Evolutionary conservation across 805 yeast genomes (phyloP).

Genomic region (Yarrowia deformans): DNA sequence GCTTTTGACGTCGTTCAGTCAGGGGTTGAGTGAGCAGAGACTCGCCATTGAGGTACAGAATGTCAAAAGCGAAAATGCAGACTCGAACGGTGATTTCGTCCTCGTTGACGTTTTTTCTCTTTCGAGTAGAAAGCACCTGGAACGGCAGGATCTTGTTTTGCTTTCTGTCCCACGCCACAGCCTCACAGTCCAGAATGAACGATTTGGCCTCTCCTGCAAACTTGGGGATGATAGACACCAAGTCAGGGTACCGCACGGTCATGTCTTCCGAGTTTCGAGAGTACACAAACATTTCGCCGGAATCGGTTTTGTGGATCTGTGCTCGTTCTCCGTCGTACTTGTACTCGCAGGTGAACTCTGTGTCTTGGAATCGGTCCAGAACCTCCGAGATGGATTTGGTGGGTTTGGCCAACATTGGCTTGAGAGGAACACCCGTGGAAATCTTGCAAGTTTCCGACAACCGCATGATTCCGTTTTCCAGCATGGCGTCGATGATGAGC

Average conservation of each 20-base stretch:
- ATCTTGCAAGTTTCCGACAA: slow-evolving; percentile 72
- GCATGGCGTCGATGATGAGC: slow-evolving; percentile 68
- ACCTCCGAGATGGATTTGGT: slow-evolving; percentile 94
- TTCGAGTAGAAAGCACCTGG: slow-evolving; percentile 90
- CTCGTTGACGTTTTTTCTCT: slow-evolving; percentile 88
- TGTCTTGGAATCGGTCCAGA: slow-evolving; percentile 83
- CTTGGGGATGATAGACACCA: slow-evolving; percentile 70
- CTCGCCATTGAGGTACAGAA: slow-evolving; percentile 75
- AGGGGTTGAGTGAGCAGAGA: slow-evolving; percentile 72
- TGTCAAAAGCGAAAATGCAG: slow-evolving; percentile 90
- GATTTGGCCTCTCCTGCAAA: slow-evolving; percentile 54
- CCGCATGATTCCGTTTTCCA: slow-evolving; percentile 71
- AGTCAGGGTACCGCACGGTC: slow-evolving; percentile 95
- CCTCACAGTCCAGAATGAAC: slow-evolving; percentile 91
- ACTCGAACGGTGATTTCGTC: slow-evolving; percentile 89
- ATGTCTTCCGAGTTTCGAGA: slow-evolving; percentile 96
- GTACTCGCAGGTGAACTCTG: slow-evolving; percentile 91
- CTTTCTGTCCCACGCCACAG: slow-evolving; percentile 94
- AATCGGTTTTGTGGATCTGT: slow-evolving; percentile 80
- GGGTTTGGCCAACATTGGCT: slow-evolving; percentile 98
- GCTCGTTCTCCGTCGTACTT: slow-evolving; percentile 99
- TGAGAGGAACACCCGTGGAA: slow-evolving; percentile 91
- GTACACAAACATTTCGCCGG: slow-evolving; percentile 72
- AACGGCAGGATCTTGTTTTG: slow-evolving; percentile 86
- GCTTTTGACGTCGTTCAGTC: slow-evolving; percentile 68